Conservation (phyloP, 352 stramenopile species). For the Globisporangium sylvaticum region DNA sequence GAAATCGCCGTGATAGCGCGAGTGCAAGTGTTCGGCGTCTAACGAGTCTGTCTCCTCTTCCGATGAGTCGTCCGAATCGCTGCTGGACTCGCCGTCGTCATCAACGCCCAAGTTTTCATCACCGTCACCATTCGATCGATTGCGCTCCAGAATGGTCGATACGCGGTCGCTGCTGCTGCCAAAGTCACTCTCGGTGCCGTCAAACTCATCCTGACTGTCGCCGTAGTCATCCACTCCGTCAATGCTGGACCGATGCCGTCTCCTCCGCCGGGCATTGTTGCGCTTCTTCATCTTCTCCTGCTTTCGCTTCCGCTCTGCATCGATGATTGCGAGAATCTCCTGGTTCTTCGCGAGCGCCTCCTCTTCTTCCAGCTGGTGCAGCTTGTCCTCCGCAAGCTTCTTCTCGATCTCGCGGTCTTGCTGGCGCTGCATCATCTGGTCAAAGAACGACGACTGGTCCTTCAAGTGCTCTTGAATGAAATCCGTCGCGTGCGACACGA, state of each 20-base stretch:
- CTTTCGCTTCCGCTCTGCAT: constrained; percentile 66
- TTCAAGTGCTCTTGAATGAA: constrained; percentile 82
- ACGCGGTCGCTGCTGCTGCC: constrained; percentile 32
- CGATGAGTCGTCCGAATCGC: constrained; percentile 33
- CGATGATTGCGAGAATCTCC: constrained; percentile 75
- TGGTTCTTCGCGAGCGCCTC: constrained; percentile 62
- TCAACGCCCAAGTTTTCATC: constrained; percentile 16
- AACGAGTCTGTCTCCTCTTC: constrained; percentile 44
- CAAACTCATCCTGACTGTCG: constrained; percentile 19
- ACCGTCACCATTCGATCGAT: constrained; percentile 23
- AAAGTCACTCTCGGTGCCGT: constrained; percentile 27
- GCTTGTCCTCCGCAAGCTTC: constrained; percentile 54
- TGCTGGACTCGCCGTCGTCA: constrained; percentile 12
- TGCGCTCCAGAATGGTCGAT: constrained; percentile 31
- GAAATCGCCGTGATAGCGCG: constrained; percentile 82
- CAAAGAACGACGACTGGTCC: constrained; percentile 84
- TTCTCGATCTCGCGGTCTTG: constrained; percentile 58
- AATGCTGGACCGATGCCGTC: constrained; percentile 56
- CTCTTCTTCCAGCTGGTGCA: constrained; percentile 54
- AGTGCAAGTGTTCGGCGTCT: constrained; percentile 49
- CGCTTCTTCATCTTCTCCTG: constrained; percentile 58
- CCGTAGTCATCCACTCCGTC: constrained; percentile 34
- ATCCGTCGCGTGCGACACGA: constrained; percentile 77
- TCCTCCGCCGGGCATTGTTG: constrained; percentile 29
- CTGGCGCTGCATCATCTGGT: constrained; percentile 85